These are phyloP conservation scores for Fusarium scirpi DNA, from an alignment of 2,329 filamentous ascomycete species.

Conservation along the genomic window DNA sequence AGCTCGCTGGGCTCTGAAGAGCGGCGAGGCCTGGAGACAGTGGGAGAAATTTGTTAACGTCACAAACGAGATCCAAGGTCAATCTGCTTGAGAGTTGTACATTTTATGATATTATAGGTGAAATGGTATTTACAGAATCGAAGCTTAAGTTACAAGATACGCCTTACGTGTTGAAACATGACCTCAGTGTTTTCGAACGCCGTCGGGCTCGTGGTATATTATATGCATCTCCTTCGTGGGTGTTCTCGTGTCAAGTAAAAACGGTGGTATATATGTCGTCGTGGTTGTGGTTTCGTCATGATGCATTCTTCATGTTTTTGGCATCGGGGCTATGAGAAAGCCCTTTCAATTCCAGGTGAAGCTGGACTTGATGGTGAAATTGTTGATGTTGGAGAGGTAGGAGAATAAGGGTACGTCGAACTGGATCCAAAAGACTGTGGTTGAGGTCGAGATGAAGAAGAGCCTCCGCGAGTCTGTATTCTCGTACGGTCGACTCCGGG, in stretches of 20 bases:
- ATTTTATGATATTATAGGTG: not conserved
- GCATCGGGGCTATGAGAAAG: slow-evolving; percentile 9
- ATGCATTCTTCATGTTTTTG: not conserved
- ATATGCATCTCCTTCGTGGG: slow-evolving; percentile 22
- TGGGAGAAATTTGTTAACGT: slow-evolving; percentile 87
- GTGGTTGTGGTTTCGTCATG: slow-evolving; percentile 1
- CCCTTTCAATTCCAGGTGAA: slow-evolving; percentile 29
- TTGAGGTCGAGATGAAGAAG: slow-evolving; percentile 28
- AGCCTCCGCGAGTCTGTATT: slow-evolving; percentile 15
- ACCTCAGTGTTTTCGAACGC: not conserved
- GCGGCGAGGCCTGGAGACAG: slow-evolving; percentile 85
- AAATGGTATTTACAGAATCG: slow-evolving; percentile 6
- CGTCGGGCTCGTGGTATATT: slow-evolving; percentile 26
- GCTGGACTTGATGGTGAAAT: slow-evolving; percentile 13
- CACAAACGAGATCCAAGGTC: slow-evolving; percentile 68
- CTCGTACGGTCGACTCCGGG: slow-evolving; percentile 45
- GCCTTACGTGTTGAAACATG: not conserved
- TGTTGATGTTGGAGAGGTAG: slow-evolving; percentile 30
- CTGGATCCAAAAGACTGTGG: slow-evolving; percentile 33
- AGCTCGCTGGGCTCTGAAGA: slow-evolving; percentile 88
- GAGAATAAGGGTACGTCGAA: slow-evolving; percentile 31
- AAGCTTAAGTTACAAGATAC: slow-evolving; percentile 11
- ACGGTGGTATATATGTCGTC: slow-evolving; percentile 9
- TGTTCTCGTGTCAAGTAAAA: slow-evolving; percentile 8
- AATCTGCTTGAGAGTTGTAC: slow-evolving; percentile 20